Conservation (phyloP, 805 yeast genomes). For the Myxozyma nipponensis region DNA sequence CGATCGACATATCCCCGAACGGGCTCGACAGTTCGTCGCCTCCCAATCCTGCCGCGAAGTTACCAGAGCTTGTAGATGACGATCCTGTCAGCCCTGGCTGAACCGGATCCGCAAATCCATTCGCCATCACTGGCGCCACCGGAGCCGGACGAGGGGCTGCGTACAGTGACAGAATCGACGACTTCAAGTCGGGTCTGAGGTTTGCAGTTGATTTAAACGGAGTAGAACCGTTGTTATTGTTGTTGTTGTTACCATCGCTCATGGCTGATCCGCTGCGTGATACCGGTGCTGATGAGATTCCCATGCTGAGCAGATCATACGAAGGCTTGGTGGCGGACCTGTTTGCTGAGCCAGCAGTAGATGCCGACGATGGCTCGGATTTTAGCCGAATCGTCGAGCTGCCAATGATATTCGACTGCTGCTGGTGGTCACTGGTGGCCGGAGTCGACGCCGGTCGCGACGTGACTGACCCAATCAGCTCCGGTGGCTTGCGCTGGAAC, state of each 20-base stretch:
- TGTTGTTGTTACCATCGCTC: no score
- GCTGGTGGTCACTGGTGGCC: constrained; percentile 1
- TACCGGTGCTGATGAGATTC: constrained; percentile 23
- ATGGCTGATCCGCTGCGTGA: constrained; percentile 27
- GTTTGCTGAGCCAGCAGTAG: no score
- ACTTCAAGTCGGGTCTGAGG: constrained; percentile 79
- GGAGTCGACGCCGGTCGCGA: constrained; percentile 22
- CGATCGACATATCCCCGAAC: constrained; percentile 20
- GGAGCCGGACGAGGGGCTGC: constrained; percentile 52
- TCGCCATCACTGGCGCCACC: constrained; percentile 2
- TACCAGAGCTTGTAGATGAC: no score
- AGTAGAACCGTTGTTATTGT: constrained; percentile 7
- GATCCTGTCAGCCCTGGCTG: constrained; percentile 2
- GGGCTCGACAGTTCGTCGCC: constrained; percentile 13
- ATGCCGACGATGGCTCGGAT: constrained; percentile 4
- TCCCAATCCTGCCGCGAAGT: not conserved
- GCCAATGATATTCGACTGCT: constrained; percentile 16
- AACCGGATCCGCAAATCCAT: constrained; percentile 5
- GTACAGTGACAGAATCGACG: constrained; percentile 84
- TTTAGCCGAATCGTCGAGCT: constrained; percentile 24
- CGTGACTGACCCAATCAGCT: constrained; percentile 20
- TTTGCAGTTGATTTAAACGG: constrained; percentile 26
- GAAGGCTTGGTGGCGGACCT: constrained; percentile 4
- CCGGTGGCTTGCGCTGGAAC: constrained; percentile 6
- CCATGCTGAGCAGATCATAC: constrained; percentile 13